Evolutionary conservation across 2,329 filamentous ascomycete species (phyloP), one percentile per base, ranked within the genome.

Genomic region (Fusarium haematococcum): DNA sequence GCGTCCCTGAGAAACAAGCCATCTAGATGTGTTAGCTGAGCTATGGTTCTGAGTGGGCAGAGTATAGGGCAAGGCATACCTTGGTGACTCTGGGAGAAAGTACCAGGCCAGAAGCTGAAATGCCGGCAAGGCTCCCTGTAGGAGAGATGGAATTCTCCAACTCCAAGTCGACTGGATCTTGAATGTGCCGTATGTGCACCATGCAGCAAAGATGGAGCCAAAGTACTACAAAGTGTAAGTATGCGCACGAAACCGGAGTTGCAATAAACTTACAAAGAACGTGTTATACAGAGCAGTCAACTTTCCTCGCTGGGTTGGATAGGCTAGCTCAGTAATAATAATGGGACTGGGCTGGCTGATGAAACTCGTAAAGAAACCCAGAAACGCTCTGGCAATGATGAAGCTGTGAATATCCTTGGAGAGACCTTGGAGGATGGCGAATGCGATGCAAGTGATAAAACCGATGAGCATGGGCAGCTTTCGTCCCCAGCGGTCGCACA

Each of bases 401-500:
- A 58, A 58, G 35, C 56, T 41, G 23, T 58, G 14, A 16, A 58
- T 37, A 14, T 58, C 35, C 23, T 58, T 37, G 20, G 56, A 58
- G 14, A 58, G 33, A 27, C 56, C 56, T n/a, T 58, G 56, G 3
- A 58, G 56, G 5, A 58, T 39, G 56, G 56, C 56, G 9, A 58
- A 58, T 2, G 33, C 35, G 3, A 58, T 30, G 56, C 56, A 58
- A 6, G 56, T 58, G 10, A 58, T 18, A 10, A 58, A 78, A 5
- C 84, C 84, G n/a, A 78, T 66, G 5, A 82, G 74, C 6, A 86
- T 75, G 8, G 82, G 79, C 10, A 74, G 59, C 65, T 83, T 84
- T 14, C 85, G 78, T 27, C 86, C 86, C 25, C 81, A 81, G 33
- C 79, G 77, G 43, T 82, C 85, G 11, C 81, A 81, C 7, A 84